Base-by-base conservation (phyloP, 768 basidiomycete genomes). In the Xanthoconium purpureum region DNA sequence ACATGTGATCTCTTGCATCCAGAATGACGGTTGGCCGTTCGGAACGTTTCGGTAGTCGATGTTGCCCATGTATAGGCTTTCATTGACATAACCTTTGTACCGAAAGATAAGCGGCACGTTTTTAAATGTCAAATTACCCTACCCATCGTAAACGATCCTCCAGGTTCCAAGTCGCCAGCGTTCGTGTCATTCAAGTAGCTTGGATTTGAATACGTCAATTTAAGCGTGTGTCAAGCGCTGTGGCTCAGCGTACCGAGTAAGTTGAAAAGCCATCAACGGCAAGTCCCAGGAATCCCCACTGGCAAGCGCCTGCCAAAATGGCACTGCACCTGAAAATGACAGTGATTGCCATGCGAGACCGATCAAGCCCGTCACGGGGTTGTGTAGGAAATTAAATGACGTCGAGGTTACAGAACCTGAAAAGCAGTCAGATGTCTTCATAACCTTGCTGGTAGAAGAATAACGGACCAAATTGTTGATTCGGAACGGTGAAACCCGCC, bases 71-170 rank as follows among this genome's bases (percentile, higher is more conserved):
- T 78, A 85, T 20, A 80, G 63, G 20, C 72, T 74, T 28, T 73
- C 46, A 60, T 84, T 78, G 47, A 84, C 75, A 57, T 83, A 87
- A 17, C 89, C 89, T 80, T 74, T 67, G 49, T 20, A 32, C 49
- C 0, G 11, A 42, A 52, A 20, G 5, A 18, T 63, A 20, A 60
- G 47, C 6, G 32, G 5, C 14, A 13, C 3, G 5, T 36, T 28
- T 45, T 39, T 40, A 5, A 1, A 12, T 12, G 15, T 14, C 15
- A 29, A 33, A 30, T 14, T 2, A 3, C 62, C 73, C 47, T 66
- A 79, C 89, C 89, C 77, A 91, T 80, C 0, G 80, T 83, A 63
- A 93, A 87, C 1, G 83, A 78, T 10, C 91, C 91, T 65, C 91
- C 91, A 39, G 81, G 80, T 65, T 89, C 86, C 38, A 82, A 68